Percentiles rank a stretch among this genome's conserved stretches.
phyloP scores from a whole-genome alignment of 2,329 filamentous ascomycete species.

The Calonectria hawksworthii region DNA sequence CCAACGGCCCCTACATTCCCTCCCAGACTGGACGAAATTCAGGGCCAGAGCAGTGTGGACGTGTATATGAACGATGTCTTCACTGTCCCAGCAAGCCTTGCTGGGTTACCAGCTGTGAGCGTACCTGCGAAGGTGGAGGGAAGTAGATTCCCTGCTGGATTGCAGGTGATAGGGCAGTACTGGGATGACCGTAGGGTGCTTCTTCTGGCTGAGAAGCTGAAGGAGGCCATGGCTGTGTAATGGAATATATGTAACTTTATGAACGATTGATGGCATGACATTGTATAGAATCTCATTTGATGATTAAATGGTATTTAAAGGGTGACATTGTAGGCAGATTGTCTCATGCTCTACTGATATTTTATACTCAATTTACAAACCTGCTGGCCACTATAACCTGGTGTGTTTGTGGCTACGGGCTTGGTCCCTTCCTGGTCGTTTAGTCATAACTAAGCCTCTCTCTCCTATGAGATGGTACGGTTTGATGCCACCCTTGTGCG shows the following conservation, averaged over 20 bases:
- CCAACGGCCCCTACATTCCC: conserved; percentile 87
- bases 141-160: conserved; percentile 61
- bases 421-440: neutral
- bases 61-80: conserved; percentile 95
- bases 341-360: neutral
- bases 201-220: conserved; percentile 65
- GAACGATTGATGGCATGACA: conserved; percentile 26
- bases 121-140: conserved; percentile 69
- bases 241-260: conserved; percentile 16
- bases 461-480: too few relatives aligned
- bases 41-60: conserved; percentile 72
- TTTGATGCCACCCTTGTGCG: neutral
- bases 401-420: too few relatives aligned
- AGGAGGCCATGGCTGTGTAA: conserved; percentile 46
- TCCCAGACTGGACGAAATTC: conserved; percentile 73
- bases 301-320: conserved; percentile 14
- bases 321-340: neutral
- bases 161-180: conserved; percentile 87
- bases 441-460: neutral
- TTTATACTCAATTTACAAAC: neutral
- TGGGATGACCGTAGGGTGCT: conserved; percentile 80
- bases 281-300: conserved; percentile 35
- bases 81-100: conserved; percentile 93
- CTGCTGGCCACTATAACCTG: too few relatives aligned
- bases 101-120: conserved; percentile 89